Percentiles rank a stretch among this genome's conserved stretches.
Evolutionary conservation across 2,329 filamentous ascomycete species (phyloP).

Genomic region (Sphaerulina vaccinii): DNA sequence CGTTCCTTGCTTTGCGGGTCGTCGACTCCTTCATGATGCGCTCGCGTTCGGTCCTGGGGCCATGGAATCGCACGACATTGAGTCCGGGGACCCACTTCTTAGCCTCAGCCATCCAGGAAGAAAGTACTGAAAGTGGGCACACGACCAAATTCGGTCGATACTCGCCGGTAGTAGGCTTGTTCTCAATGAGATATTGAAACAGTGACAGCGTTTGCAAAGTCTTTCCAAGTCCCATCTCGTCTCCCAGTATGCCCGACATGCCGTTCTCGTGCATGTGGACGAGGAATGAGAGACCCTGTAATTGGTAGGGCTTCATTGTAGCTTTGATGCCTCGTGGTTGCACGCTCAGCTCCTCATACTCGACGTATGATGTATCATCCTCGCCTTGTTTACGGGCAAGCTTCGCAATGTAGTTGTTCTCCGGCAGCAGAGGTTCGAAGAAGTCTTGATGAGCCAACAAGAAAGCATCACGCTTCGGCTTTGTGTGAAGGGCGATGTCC

Average conservation of each 20-base stretch:
- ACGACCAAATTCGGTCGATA: conserved; percentile 48
- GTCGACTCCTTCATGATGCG: conserved; percentile 42
- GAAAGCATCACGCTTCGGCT: conserved; percentile 48
- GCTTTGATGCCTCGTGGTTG: conserved; percentile 51
- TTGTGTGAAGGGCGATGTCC: conserved; percentile 44
- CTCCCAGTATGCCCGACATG: conserved; percentile 48
- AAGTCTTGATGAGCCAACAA: conserved; percentile 46
- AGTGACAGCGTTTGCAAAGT: conserved; percentile 52
- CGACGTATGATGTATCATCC: conserved; percentile 31
- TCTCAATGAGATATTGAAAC: conserved; percentile 50
- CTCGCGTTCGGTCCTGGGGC: conserved; percentile 44
- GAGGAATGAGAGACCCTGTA: conserved; percentile 52
- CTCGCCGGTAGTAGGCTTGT: conserved; percentile 40
- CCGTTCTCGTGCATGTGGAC: conserved; percentile 48
- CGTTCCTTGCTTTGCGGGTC: conserved; percentile 15
- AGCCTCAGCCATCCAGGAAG: conserved; percentile 50
- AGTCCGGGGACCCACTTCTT: conserved; percentile 50
- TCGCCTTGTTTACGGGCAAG: conserved; percentile 29
- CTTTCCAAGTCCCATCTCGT: conserved; percentile 54
- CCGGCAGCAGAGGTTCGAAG: conserved; percentile 50
- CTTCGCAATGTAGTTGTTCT: conserved; percentile 45
- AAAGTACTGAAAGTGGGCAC: conserved; percentile 53
- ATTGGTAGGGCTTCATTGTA: conserved; percentile 53
- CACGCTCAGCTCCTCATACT: conserved; percentile 43
- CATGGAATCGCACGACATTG: conserved; percentile 51